Evolutionary conservation across 1,139 yeast genomes (phyloP).

Genomic region (Trichomonascaceae sp.): DNA sequence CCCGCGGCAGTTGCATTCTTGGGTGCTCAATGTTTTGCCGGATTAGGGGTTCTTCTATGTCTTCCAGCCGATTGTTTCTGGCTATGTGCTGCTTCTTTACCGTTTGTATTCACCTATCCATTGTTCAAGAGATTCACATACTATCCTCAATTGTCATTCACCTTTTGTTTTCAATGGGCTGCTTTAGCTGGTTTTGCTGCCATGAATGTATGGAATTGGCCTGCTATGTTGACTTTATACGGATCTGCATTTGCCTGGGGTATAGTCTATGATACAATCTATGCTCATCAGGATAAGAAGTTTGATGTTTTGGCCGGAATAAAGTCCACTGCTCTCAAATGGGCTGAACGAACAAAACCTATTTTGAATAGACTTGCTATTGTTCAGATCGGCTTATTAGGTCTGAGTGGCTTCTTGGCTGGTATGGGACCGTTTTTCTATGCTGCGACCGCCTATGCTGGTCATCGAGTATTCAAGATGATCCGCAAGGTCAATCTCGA

Average conservation of each 20-base stretch:
- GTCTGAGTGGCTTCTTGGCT: constrained; percentile 70
- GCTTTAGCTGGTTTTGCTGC: constrained; percentile 93
- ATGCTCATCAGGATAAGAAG: constrained; percentile 94
- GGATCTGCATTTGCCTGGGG: constrained; percentile 84
- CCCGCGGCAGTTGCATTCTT: constrained; percentile 69
- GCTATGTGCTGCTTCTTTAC: constrained; percentile 74
- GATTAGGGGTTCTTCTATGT: constrained; percentile 62
- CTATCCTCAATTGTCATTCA: constrained; percentile 82
- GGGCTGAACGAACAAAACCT: constrained; percentile 76
- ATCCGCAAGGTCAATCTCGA: constrained; percentile 69
- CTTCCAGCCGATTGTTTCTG: constrained; percentile 78
- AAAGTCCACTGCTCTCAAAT: constrained; percentile 87
- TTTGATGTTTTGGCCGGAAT: constrained; percentile 87
- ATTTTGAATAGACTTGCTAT: constrained; percentile 57
- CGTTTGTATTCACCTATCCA: constrained; percentile 82
- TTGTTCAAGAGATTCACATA: constrained; percentile 89
- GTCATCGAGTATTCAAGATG: constrained; percentile 61
- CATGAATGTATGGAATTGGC: constrained; percentile 69
- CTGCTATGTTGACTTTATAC: constrained; percentile 74
- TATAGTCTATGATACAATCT: constrained; percentile 90
- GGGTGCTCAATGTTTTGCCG: constrained; percentile 71
- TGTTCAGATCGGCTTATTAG: constrained; percentile 59
- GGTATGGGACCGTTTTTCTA: constrained; percentile 83
- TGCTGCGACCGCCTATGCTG: constrained; percentile 59
- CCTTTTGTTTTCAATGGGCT: constrained; percentile 93